These are phyloP conservation scores for Carex cristatella DNA, from an alignment of 176 grass and related monocot genomes.

Conservation along the genomic window DNA sequence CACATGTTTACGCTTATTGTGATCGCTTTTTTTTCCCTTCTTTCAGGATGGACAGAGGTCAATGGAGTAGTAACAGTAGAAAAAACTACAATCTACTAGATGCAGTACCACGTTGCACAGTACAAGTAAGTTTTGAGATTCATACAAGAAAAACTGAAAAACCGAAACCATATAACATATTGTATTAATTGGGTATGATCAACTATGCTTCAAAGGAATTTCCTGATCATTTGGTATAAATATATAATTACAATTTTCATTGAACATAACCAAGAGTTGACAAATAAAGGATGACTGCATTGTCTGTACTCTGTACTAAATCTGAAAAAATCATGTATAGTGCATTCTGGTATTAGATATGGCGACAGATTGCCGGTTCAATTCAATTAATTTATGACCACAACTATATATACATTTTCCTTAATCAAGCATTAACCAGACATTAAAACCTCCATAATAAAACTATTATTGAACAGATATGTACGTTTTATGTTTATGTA, in stretches of 20 bases:
- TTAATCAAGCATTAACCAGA: neutral
- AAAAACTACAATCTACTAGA: conserved; percentile 71
- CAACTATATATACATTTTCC: neutral
- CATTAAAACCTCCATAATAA: neutral
- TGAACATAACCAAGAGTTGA: neutral
- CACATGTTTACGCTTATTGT: neutral
- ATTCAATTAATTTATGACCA: neutral
- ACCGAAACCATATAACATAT: neutral
- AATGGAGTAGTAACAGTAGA: conserved; percentile 56
- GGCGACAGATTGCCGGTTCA: neutral
- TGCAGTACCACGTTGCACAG: conserved; percentile 63
- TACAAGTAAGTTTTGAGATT: conserved; percentile 40
- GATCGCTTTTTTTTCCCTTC: neutral
- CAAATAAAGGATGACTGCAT: too few species aligned
- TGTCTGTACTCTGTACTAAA: neutral
- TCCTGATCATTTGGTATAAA: neutral
- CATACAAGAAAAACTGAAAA: neutral
- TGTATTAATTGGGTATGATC: neutral
- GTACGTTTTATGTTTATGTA: neutral
- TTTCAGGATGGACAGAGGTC: conserved; percentile 58
- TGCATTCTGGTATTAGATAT: neutral
- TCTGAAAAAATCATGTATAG: neutral
- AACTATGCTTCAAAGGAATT: neutral
- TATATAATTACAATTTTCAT: neutral
- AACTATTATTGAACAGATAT: neutral